These are phyloP conservation scores for Pterulicium gracile DNA, from an alignment of 1,284 basidiomycete species.

Conservation along the genomic window DNA sequence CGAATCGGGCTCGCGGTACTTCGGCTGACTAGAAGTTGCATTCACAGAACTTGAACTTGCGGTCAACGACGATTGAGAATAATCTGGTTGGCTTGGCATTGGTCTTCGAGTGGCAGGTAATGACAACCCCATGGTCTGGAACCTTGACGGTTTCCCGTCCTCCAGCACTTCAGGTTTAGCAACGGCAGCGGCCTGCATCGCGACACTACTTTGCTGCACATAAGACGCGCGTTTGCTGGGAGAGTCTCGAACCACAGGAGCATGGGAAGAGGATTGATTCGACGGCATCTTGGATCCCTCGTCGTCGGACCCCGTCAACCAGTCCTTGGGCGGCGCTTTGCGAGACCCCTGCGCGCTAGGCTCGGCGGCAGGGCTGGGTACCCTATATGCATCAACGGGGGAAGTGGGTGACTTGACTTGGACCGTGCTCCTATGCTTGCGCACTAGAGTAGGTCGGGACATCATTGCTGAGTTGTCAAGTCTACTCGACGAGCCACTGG, in stretches of 20 bases:
- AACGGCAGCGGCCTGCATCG: slow-evolving; percentile 37
- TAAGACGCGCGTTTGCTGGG: slow-evolving; percentile 62
- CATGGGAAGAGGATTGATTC: slow-evolving; percentile 12
- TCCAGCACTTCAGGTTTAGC: slow-evolving; percentile 23
- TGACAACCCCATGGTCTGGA: too few species aligned
- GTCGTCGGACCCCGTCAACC: slow-evolving; percentile 60
- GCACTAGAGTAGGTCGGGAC: slow-evolving; percentile 23
- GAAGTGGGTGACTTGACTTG: slow-evolving; percentile 19
- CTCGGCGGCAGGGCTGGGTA: slow-evolving; percentile 1
- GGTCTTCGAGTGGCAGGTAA: slow-evolving; percentile 4
- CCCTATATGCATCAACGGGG: not conserved
- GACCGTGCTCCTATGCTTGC: slow-evolving; percentile 33
- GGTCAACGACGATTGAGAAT: not conserved
- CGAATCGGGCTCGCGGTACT: slow-evolving; percentile 21
- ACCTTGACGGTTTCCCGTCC: slow-evolving; percentile 8
- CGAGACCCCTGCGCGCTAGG: slow-evolving; percentile 1
- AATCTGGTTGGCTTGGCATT: slow-evolving; percentile 1
- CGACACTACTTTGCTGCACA: slow-evolving; percentile 40
- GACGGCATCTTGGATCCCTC: slow-evolving; percentile 16
- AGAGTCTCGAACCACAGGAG: slow-evolving; percentile 49
- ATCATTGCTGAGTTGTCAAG: slow-evolving; percentile 6
- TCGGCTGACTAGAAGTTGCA: slow-evolving; percentile 10
- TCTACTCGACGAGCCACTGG: slow-evolving; percentile 5
- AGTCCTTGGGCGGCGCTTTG: slow-evolving; percentile 33
- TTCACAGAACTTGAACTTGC: slow-evolving; percentile 5